Base-by-base conservation (phyloP, 805 yeast genomes). In the Candida lessepsii region DNA sequence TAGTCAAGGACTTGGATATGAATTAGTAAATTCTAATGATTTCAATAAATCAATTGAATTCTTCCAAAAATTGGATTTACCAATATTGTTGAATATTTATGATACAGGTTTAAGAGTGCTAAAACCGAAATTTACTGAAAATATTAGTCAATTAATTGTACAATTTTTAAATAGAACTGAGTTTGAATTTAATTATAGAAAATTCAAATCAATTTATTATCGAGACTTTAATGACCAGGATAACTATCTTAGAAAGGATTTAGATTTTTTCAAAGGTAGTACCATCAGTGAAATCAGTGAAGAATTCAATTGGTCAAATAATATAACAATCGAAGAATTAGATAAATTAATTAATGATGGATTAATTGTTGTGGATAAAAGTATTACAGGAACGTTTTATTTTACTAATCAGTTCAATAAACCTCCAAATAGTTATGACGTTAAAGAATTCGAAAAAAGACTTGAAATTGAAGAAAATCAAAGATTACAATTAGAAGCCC, bases 11-110 rank as follows among this genome's bases (percentile, higher is more conserved):
- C 65, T 67, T 47, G 84, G 83, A 2, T 69, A 78, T 7, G 83
- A 82, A 35, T 67, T 88, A 29, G 73, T 90, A 1, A 72, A 86
- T 1, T 86, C 96, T 1, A 60, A 60, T 17, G 95, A 87, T 48
- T 64, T 91, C 37, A 69, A 61, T 37, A 75, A 74, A 33, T 80
- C 96, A 0, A 73, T 87, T 39, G 69, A 67, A 19, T 56, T 69
- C 10, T 79, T 88, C 52, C 80, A 75, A 5, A 52, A 51, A 6
- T 61, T 89, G 31, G 68, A 75, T 6, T 63, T 91, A 11, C 88
- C 91, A 0, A 58, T 83, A 21, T 53, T 61, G 2, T 46, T 74
- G 41, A 58, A 56, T 35, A 44, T 50, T 5, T 70, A 66, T 45
- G 63, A 51, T 25, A 57, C 66, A 0, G 73, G 70, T 1, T 41